Base-by-base conservation (phyloP, 352 stramenopile genomes). In the Globisporangium cystogenes region DNA sequence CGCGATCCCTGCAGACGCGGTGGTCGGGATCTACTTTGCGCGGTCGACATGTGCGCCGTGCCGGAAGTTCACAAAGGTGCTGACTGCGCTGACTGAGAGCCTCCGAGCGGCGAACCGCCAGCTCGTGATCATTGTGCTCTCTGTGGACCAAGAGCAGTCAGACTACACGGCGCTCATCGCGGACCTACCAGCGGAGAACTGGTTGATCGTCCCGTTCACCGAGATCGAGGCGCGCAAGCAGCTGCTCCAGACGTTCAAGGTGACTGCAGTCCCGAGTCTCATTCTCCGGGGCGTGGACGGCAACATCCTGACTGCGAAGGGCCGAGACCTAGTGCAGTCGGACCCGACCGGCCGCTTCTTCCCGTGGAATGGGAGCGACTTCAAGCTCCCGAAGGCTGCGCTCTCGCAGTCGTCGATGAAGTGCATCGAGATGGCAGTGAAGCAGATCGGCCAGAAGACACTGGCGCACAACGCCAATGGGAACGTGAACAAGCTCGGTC, bases 11-110 rank as follows among this genome's bases (percentile, higher is more conserved):
- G 39, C 68, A 4, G 63, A 82, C 23, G 63, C 81, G 26, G 72
- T 93, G 7, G 70, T 93, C 35, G 80, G 77, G 12, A 80, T 95
- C 26, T 91, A 90, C 59, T 93, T 95, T 55, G 67, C 75, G 2
- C 62, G 72, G 36, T 68, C 67, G 0, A 76, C 65, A 21, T 84
- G 68, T 45, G 46, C 50, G 11, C 55, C 62, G 16, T 92, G 82
- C 49, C 71, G 67, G 43, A 67, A 69, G 33, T 71, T 92, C 35
- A 79, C 72, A 7, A 87, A 82, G 41, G 45, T 53, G 37, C 48
- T 95, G 24, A 68, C 67, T 18, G 43, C 46, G 23, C 33, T 93
- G 26, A 92, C 65, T 2, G 55, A 83, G n/a, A 54, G 50, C 7
- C 53, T 91, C 6, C 59, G 70, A 45, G 31, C 67, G 35, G n/a